Percentiles rank a stretch among this genome's conserved stretches.
Evolutionary conservation across 257 asterid species (phyloP).

Genomic region (Gentiana dahurica): DNA sequence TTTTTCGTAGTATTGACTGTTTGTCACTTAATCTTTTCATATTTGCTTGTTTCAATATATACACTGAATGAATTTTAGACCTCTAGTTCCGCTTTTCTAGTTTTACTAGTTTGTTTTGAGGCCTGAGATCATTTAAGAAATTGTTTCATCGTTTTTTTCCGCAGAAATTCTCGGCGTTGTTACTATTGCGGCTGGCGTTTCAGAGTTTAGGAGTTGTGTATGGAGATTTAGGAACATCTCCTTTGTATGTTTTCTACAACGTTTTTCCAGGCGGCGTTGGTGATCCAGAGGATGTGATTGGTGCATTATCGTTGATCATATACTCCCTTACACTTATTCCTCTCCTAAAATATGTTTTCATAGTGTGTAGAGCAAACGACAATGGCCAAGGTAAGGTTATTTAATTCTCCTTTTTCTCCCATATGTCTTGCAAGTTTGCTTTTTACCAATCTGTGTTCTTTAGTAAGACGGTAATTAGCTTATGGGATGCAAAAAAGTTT

Average conservation of each 20-base stretch:
- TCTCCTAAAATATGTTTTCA: conserved; percentile 91
- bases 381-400: conserved; percentile 77
- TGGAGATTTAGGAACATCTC: conserved; percentile 98
- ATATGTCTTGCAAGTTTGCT: no score
- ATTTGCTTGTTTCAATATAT: no score
- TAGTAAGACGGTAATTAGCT: no score
- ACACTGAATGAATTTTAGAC: no score
- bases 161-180: conserved; percentile 74
- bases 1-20: no score
- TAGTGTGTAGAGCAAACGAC: conserved; percentile 96
- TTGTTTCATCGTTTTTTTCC: conserved; percentile 14
- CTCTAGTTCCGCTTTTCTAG: neutral
- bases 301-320: conserved; percentile 90
- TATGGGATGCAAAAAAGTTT: neutral
- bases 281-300: conserved; percentile 73
- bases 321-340: conserved; percentile 96
- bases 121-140: neutral
- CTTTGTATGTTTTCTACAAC: conserved; percentile 90
- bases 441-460: no score
- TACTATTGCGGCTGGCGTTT: conserved; percentile 89
- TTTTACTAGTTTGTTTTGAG: neutral
- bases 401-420: neutral
- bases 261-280: conserved; percentile 79
- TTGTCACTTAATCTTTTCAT: no score
- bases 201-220: conserved; percentile 97